Evolutionary conservation across 2,329 filamentous ascomycete genomes (phyloP).

Genomic region (Fusarium circinatum): DNA sequence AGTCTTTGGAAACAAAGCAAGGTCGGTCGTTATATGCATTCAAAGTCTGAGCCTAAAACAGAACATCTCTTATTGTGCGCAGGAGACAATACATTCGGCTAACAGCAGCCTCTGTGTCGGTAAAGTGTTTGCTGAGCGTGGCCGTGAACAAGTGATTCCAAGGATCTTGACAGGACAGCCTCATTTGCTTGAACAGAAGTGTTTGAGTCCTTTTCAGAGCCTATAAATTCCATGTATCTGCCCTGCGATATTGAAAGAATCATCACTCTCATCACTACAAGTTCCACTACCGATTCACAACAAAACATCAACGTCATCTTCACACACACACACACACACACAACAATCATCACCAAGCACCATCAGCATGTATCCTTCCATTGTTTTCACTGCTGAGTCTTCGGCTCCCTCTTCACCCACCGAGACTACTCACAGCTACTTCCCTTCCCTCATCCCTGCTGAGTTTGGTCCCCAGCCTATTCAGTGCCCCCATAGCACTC

Average conservation of each 20-base stretch:
- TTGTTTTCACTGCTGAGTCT: neutral
- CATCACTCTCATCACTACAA: neutral
- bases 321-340: neutral
- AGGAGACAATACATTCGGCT: too few relatives aligned
- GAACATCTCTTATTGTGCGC: neutral
- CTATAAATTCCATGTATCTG: neutral
- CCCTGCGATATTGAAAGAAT: neutral
- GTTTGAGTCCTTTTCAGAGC: too few relatives aligned
- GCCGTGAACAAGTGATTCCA: neutral
- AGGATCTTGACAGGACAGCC: accelerated
- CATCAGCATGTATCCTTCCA: neutral
- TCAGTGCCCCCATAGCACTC: neutral
- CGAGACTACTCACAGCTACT: neutral
- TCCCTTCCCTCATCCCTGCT: neutral
- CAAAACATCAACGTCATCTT: neutral
- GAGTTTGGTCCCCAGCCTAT: neutral
- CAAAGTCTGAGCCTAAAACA: accelerated
- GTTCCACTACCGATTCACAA: neutral
- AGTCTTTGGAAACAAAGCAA: accelerated
- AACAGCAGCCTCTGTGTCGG: neutral
- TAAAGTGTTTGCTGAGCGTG: neutral
- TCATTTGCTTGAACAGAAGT: neutral
- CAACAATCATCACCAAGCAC: neutral
- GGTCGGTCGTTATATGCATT: accelerated
- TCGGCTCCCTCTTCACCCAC: neutral